Base-by-base conservation (phyloP, 2,329 filamentous ascomycete genomes). In the Neofusicoccum cordaticola region DNA sequence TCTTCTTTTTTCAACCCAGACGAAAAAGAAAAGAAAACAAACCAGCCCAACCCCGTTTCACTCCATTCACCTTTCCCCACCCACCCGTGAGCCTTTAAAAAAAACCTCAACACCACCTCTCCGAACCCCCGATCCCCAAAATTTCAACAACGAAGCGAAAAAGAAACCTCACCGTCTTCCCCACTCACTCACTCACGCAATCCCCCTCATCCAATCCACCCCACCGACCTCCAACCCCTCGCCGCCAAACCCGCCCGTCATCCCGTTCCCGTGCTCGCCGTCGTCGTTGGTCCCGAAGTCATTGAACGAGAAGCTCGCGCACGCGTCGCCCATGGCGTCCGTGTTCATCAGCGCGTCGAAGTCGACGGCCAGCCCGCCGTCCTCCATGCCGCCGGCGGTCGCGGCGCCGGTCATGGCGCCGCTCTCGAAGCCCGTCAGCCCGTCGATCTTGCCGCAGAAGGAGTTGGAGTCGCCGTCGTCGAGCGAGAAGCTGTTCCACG, bases 271-370 rank as follows among this genome's bases (percentile, higher is more conserved):
- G 4, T 37, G 15, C 42, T 60, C 42, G 5, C 56, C 62, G 7
- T 64, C 62, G 6, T 57, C 62, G 9, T 56, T 56, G 22, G 52
- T 56, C 9, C 63, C 63, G 17, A 65, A 65, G 17, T 65, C 63
- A 17, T 65, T 60, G 48, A 65, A 65, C 34, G 44, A 57, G 58
- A 62, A 67, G 62, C 19, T 61, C 44, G 67, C 73, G 60, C 75
- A 78, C 9, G 73, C 68, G 68, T 77, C 77, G 48, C 75, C 76
- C 50, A 78, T 75, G 3, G 71, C 77, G 65, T 79, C 77, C 47
- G 78, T 66, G 63, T 79, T 78, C n/a, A 79, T 63, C 22, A 79
- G 66, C 7, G 68, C 70, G 37, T 79, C 77, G 34, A 79, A 79
- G 31, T 79, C 76, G 22, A 75, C 75, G 11, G 78, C 74, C 53